phyloP scores from a whole-genome alignment of 257 asterid species.

The Galeopsis tetrahit region DNA sequence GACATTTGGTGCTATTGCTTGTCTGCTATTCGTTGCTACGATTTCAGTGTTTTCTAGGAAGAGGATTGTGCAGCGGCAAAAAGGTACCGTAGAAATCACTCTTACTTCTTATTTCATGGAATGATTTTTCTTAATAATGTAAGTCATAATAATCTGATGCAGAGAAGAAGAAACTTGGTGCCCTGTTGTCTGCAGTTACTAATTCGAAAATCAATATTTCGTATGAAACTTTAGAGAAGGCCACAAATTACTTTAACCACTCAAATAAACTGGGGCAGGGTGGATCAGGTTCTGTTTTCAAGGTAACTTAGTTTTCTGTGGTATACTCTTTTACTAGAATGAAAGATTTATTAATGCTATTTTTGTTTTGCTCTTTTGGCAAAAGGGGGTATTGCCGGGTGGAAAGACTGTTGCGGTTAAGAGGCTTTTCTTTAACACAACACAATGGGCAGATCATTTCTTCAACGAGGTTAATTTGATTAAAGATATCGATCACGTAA shows the following conservation, averaged over 20 bases:
- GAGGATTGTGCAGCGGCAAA: constrained; percentile 39
- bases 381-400: constrained; percentile 63
- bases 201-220: constrained; percentile 63
- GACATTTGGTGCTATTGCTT: constrained; percentile 46
- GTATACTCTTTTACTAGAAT: constrained; percentile 16
- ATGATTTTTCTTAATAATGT: neutral
- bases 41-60: constrained; percentile 45
- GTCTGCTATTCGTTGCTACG: constrained; percentile 40
- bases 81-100: constrained; percentile 43
- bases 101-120: neutral
- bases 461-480: constrained; percentile 82
- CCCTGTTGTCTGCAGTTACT: constrained; percentile 43
- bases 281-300: constrained; percentile 80
- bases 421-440: constrained; percentile 72
- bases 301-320: constrained; percentile 45
- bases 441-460: constrained; percentile 87
- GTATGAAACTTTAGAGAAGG: constrained; percentile 70
- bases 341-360: neutral
- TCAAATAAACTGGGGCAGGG: constrained; percentile 77
- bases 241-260: constrained; percentile 56
- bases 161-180: constrained; percentile 68
- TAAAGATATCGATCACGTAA: constrained; percentile 62
- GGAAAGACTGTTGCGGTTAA: constrained; percentile 70
- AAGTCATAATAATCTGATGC: constrained; percentile 22
- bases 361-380: neutral